Base-by-base conservation (phyloP, 352 stramenopile genomes). In the Phytophthora capsici region DNA sequence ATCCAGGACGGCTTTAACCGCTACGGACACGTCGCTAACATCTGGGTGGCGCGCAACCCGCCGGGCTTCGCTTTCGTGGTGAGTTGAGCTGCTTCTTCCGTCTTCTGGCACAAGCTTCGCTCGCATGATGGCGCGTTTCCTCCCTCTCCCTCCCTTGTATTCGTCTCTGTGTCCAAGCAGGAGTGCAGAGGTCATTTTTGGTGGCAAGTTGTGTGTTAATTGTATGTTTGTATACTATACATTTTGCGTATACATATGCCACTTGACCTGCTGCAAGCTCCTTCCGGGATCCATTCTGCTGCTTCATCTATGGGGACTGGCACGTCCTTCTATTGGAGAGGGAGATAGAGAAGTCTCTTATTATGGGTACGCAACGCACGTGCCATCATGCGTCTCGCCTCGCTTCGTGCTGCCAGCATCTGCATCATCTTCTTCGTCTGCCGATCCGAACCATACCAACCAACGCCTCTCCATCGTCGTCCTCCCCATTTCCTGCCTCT, bases 11-110 rank as follows among this genome's bases (percentile, higher is more conserved):
- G 80, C 25, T 95, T 95, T 75, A 83, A 57, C 63, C 87, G 85
- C 73, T 95, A 93, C 66, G 87, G 87, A 47, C 82, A 94, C 75
- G 81, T 95, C 56, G 78, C 79, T 66, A 95, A 94, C 75, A 89
- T 95, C 57, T 95, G 87, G 87, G 86, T 95, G 58, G 87, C 87
- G 50, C 85, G 87, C 53, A 95, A 95, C 75, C 87, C 87, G 52
- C 87, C 87, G 14, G 87, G 87, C 69, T 95, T 95, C 70, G 87
- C 87, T 79, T 95, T 95, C 75, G 82, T 95, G 84, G 87, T 95
- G 84, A 91, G 87, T 94, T 72, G 61, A 66, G 66, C 65, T 67
- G 20, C 68, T 63, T 57, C 60, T 63, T 52, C 55, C 47, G 9
- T 47, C 41, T 49, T 34, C 28, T 44, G 44, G 63, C 57, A 26